phyloP scores from a whole-genome alignment of 371 early-diverging fungal species.

The Mortierella sp. region DNA sequence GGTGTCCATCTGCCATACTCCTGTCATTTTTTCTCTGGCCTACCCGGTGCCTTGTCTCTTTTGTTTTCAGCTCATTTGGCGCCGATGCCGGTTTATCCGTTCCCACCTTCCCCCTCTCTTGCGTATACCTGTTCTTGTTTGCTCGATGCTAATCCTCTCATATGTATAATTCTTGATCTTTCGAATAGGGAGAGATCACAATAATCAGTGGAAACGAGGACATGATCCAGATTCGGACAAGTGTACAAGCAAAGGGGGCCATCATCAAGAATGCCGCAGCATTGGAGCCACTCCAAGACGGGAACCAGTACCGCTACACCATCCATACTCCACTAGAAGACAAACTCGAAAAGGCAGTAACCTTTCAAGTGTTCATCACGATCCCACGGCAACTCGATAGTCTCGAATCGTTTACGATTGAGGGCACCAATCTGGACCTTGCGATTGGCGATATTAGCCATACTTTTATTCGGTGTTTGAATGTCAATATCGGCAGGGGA shows the following conservation, averaged over 20 bases:
- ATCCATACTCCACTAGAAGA: constrained; percentile 27
- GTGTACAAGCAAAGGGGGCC: constrained; percentile 28
- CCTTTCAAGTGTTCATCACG: constrained; percentile 29
- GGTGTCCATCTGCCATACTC: background rate
- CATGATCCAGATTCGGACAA: constrained; percentile 29
- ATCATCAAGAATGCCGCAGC: constrained; percentile 33
- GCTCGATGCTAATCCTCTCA: background rate
- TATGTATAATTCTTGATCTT: background rate
- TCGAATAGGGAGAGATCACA: constrained; percentile 25
- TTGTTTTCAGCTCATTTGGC: background rate
- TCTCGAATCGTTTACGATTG: constrained; percentile 25
- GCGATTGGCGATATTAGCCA: constrained; percentile 30
- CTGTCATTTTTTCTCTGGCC: no score
- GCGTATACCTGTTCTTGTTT: background rate
- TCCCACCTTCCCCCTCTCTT: background rate
- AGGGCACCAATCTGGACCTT: constrained; percentile 22
- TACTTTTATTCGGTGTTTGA: constrained; percentile 23
- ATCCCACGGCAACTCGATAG: constrained; percentile 23
- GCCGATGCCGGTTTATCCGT: background rate
- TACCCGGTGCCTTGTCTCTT: background rate
- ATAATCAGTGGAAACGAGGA: constrained; percentile 34
- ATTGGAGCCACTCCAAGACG: constrained; percentile 27
- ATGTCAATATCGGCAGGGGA: constrained; percentile 12
- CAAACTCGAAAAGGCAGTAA: constrained; percentile 19
- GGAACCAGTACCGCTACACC: constrained; percentile 25